phyloP scores from a whole-genome alignment of 148 eudicot species.

The Gaultheria prostrata region DNA sequence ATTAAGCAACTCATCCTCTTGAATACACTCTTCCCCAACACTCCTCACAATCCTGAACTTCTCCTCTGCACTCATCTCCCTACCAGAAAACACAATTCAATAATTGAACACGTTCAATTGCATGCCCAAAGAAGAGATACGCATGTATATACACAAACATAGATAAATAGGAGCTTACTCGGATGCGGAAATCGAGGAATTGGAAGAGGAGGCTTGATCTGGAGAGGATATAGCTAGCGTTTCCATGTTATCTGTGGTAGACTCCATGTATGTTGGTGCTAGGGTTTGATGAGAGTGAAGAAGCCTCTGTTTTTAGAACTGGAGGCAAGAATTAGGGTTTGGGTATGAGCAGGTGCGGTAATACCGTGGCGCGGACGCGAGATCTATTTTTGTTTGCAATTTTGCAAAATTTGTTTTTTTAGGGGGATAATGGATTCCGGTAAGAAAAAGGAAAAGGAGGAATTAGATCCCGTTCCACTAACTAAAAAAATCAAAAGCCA shows the following conservation, averaged over 20 bases:
- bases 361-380: neutral
- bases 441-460: no score
- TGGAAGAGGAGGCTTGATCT: constrained; percentile 1
- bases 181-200: constrained; percentile 4
- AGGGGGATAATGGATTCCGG: no score
- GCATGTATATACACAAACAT: neutral
- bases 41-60: constrained; percentile 47
- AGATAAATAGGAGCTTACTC: neutral
- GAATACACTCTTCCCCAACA: constrained; percentile 56
- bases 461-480: no score
- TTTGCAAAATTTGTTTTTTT: no score
- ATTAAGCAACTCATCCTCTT: constrained; percentile 44
- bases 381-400: neutral
- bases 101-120: neutral
- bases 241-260: neutral
- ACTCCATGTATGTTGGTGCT: neutral
- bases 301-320: neutral
- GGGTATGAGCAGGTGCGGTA: neutral
- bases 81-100: constrained; percentile 8
- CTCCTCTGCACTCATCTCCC: constrained; percentile 47
- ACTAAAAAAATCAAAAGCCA: no score
- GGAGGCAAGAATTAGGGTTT: constrained; percentile 5
- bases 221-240: neutral
- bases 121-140: neutral
- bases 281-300: neutral